phyloP scores from a whole-genome alignment of 768 basidiomycete genomes.

The Boletus vinaceobasis region DNA sequence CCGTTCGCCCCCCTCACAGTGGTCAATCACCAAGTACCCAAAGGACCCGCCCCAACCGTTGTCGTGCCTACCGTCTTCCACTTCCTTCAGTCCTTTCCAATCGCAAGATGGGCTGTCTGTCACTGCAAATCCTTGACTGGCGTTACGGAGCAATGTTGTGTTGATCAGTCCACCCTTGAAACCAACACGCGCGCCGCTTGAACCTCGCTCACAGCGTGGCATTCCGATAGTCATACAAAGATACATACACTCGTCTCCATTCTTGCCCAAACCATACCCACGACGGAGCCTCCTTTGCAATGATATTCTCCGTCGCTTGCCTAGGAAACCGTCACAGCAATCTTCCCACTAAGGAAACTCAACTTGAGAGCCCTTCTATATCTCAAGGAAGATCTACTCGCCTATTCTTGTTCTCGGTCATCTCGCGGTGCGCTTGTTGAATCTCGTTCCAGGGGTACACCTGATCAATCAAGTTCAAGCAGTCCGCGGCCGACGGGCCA shows the following conservation, averaged over 20 bases:
- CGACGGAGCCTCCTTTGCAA: background rate
- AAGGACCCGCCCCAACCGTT: no score
- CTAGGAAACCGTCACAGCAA: constrained; percentile 28
- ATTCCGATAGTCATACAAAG: background rate
- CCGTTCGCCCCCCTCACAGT: no score
- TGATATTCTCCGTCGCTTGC: constrained; percentile 6
- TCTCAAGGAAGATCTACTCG: constrained; percentile 17
- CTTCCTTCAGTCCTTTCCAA: background rate
- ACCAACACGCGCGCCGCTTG: no score
- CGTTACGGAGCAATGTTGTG: no score
- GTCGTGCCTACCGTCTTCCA: constrained; percentile 7
- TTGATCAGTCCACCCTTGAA: no score
- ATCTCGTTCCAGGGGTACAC: constrained; percentile 81
- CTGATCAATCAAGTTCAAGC: constrained; percentile 33
- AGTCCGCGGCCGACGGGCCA: constrained; percentile 13
- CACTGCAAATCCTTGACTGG: no score
- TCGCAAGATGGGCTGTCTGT: no score
- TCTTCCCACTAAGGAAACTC: constrained; percentile 29
- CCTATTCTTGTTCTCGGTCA: constrained; percentile 71
- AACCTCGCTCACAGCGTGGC: background rate
- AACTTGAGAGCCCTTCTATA: background rate
- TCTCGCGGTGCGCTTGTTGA: constrained; percentile 75
- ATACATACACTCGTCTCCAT: background rate
- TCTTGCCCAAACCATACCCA: constrained; percentile 2
- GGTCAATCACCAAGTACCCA: no score